Conservation (phyloP, 164 flowering plant genomes). For the Magnolia sinica region DNA sequence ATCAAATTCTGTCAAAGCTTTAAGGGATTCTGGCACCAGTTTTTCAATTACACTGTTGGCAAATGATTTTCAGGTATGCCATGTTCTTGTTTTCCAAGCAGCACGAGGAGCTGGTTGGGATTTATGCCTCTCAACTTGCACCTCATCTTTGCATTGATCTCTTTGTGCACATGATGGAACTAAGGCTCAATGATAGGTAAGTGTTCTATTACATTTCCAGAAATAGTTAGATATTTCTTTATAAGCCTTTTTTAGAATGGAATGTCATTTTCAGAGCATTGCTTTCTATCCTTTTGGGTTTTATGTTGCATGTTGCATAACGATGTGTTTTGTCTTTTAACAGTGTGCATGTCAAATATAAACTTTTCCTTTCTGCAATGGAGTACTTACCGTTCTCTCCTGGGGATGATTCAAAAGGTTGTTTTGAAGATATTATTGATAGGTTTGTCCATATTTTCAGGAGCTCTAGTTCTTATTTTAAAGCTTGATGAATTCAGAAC, state of each 20-base stretch:
- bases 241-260: background rate
- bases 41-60: constrained; percentile 1
- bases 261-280: background rate
- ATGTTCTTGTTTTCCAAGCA: constrained; percentile 87
- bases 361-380: constrained; percentile 86
- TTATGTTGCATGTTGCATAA: background rate
- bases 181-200: constrained; percentile 78
- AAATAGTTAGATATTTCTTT: background rate
- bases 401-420: constrained; percentile 72
- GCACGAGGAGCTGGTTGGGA: constrained; percentile 91
- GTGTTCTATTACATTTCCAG: background rate
- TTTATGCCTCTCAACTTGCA: constrained; percentile 97
- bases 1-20: background rate
- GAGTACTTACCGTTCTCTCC: constrained; percentile 82
- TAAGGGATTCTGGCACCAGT: background rate
- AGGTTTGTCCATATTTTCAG: constrained; percentile 44
- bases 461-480: background rate
- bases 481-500: background rate
- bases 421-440: constrained; percentile 89
- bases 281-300: background rate
- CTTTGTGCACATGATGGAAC: constrained; percentile 99
- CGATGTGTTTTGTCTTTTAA: constrained; percentile 15
- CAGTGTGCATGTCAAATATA: constrained; percentile 87
- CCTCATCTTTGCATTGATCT: constrained; percentile 90
- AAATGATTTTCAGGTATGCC: constrained; percentile 66